Evolutionary conservation across 352 stramenopile genomes (phyloP), one percentile per base, ranked within the genome.

Genomic region (Thraustochytrium sp.): DNA sequence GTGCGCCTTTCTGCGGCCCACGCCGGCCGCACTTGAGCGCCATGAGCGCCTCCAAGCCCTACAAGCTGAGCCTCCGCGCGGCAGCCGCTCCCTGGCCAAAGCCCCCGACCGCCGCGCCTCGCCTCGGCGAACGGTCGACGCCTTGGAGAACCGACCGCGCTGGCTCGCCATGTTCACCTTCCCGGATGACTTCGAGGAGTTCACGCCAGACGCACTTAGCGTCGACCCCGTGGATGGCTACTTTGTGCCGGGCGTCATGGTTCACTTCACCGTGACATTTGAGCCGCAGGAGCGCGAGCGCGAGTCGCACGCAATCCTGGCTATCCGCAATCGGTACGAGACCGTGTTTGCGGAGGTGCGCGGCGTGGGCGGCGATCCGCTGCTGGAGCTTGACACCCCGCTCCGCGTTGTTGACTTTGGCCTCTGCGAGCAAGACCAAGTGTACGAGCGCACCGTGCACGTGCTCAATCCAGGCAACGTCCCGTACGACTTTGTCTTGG

Each of bases 391-490:
- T 2, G 74, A 82, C 42, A 73, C 74, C 0, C 74, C 74, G 3
- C 74, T 82, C 23, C 65, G 51, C 36, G 55, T 73, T 11, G 54
- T 82, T 31, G 74, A 82, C 31, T 82, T 82, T 51, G 74, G 74
- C 8, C 55, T 82, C 3, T 82, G 74, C 56, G 37, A 82, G 36
- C 37, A 18, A 2, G 55, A 23, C 9, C 3, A 82, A 49, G 49
- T 21, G 18, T 82, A 82, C 46, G 53, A 73, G 51, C 51, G 46
- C 11, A 54, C 38, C 11, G 61, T 82, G 0, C 42, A 82, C 54
- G 74, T 73, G 21, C 38, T 82, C 51, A 82, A 82, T 34, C 37
- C 74, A 11, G 74, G 74, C 29, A 82, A 82, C 42, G 49, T 82
- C 18, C 40, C 53, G 31, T 82, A 82, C 29, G 51, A 56, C 8